phyloP scores from a whole-genome alignment of 371 early-diverging fungal genomes.

The Umbelopsis sp. region DNA sequence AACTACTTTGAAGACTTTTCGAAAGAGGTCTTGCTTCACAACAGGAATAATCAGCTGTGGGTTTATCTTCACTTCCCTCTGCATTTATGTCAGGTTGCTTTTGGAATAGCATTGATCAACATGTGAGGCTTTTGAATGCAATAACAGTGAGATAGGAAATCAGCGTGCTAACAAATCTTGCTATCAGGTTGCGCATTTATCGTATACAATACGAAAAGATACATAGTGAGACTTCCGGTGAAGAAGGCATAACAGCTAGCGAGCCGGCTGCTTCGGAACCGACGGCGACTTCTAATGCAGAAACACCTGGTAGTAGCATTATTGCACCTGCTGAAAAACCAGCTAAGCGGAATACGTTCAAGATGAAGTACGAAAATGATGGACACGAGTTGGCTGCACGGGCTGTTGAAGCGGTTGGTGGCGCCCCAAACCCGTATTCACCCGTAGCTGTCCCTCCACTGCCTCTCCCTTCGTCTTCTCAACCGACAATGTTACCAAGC shows the following conservation, averaged over 20 bases:
- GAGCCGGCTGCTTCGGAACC: neutral
- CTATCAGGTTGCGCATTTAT: constrained; percentile 38
- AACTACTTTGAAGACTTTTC: constrained; percentile 59
- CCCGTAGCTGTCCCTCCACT: neutral
- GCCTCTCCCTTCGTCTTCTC: neutral
- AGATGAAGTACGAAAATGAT: neutral
- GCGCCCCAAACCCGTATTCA: neutral
- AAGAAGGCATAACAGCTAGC: constrained; percentile 9
- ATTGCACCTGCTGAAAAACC: neutral
- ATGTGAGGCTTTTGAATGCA: constrained; percentile 30
- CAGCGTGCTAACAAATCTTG: neutral
- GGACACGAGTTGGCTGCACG: constrained; percentile 4
- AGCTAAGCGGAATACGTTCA: neutral
- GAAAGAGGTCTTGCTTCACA: constrained; percentile 53
- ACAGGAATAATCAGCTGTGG: constrained; percentile 58
- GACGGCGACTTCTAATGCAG: neutral
- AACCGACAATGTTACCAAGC: neutral
- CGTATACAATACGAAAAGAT: constrained; percentile 32
- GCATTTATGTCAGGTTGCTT: constrained; percentile 58
- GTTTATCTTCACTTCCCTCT: constrained; percentile 62
- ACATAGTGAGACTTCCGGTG: constrained; percentile 9
- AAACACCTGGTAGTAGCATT: neutral
- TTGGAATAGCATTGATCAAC: constrained; percentile 53
- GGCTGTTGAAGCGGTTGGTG: neutral
- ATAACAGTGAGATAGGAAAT: too few species aligned